Conservation (phyloP, 148 eudicot genomes). For the Chenopodium quinoa region DNA sequence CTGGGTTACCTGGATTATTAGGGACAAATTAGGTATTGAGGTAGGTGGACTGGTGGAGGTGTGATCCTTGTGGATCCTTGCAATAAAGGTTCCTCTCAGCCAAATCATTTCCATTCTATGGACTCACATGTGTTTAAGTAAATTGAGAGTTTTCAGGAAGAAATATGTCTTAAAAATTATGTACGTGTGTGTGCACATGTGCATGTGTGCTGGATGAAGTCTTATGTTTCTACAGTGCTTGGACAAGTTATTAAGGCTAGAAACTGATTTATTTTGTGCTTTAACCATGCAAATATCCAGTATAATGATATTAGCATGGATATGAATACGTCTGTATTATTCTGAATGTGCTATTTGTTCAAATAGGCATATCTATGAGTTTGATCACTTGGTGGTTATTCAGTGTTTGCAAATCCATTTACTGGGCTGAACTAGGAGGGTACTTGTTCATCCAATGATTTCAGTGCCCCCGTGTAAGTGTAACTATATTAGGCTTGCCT, state of each 20-base stretch:
- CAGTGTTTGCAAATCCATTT: slow-evolving; percentile 40
- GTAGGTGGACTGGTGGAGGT: no score
- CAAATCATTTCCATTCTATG: no score
- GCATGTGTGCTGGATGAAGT: neutral
- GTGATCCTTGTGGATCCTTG: no score
- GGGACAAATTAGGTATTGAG: no score
- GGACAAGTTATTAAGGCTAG: neutral
- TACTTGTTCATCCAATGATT: slow-evolving; percentile 48
- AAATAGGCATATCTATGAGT: slow-evolving; percentile 29
- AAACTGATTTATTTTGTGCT: neutral
- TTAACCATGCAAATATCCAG: neutral
- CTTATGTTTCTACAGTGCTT: neutral
- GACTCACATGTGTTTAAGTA: no score
- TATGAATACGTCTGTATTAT: neutral
- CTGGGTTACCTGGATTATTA: no score
- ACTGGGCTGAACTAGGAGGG: slow-evolving; percentile 51
- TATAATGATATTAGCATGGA: no score
- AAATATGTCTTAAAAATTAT: neutral
- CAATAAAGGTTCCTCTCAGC: no score
- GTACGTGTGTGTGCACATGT: neutral
- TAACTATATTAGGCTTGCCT: slow-evolving; percentile 88
- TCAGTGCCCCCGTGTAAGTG: slow-evolving; percentile 46
- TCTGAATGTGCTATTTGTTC: slow-evolving; percentile 11
- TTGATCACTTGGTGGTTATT: slow-evolving; percentile 34
- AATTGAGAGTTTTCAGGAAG: no score